Evolutionary conservation across 306 rosid species (phyloP).

Genomic region (Malus sieversii): DNA sequence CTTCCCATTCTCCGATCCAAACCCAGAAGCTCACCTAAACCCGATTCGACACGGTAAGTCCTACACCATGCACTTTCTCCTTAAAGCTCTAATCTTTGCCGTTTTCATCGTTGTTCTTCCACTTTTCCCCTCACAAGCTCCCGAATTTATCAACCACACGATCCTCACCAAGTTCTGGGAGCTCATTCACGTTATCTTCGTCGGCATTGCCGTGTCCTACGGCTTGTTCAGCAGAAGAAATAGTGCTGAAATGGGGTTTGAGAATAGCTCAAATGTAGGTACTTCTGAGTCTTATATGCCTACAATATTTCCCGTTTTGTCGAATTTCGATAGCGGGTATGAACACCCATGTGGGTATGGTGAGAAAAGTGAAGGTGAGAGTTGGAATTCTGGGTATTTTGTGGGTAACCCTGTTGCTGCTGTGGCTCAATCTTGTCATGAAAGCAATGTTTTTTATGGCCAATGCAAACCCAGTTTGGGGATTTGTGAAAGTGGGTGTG

Average conservation of each 20-base stretch:
- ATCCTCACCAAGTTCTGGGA: constrained; percentile 67
- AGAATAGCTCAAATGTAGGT: constrained; percentile 27
- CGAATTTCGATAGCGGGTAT: constrained; percentile 48
- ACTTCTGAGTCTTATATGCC: constrained; percentile 47
- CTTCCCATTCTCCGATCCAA: constrained; percentile 25
- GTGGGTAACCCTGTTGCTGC: constrained; percentile 21
- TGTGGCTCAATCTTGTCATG: constrained; percentile 1
- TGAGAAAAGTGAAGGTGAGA: constrained; percentile 30
- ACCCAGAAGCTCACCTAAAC: constrained; percentile 28
- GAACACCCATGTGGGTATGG: constrained; percentile 25
- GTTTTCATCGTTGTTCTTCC: constrained; percentile 36
- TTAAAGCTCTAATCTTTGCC: constrained; percentile 47
- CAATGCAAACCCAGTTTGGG: constrained; percentile 37
- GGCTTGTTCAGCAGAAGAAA: constrained; percentile 68
- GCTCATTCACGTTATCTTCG: constrained; percentile 62
- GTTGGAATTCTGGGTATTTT: constrained; percentile 36
- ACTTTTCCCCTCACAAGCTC: constrained; percentile 87
- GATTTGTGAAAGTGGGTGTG: constrained; percentile 15
- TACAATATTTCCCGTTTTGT: constrained; percentile 47
- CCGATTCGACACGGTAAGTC: constrained; percentile 46
- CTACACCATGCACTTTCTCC: constrained; percentile 33
- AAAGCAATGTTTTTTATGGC: constrained; percentile 37
- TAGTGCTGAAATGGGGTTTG: constrained; percentile 30
- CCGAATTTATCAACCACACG: constrained; percentile 59
- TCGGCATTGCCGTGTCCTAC: constrained; percentile 82